phyloP scores from a whole-genome alignment of 2,329 filamentous ascomycete genomes.

The Chaetoscypha palmicola region DNA sequence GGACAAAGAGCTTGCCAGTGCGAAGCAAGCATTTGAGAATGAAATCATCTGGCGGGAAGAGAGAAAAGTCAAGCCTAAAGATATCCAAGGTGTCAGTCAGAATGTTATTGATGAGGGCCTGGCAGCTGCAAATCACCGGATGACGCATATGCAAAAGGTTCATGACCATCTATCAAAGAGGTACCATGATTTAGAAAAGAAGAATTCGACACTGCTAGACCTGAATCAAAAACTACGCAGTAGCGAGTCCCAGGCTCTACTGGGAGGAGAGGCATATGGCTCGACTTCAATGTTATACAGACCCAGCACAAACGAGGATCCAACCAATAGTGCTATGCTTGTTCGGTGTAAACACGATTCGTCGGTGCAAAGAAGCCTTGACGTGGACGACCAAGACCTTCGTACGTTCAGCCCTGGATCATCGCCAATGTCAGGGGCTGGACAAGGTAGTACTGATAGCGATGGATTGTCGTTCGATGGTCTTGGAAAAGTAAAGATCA shows the following conservation, averaged over 20 bases:
- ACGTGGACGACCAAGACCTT: conserved; percentile 5
- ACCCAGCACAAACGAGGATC: neutral
- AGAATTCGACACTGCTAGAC: conserved; percentile 17
- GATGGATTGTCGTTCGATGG: conserved; percentile 19
- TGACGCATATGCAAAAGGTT: conserved; percentile 43
- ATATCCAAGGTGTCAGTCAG: conserved; percentile 8
- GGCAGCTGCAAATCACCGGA: conserved; percentile 28
- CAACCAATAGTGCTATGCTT: neutral
- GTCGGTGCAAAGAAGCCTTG: neutral
- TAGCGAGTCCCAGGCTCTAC: conserved; percentile 4
- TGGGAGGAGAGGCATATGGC: conserved; percentile 6
- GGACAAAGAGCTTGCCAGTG: conserved; percentile 40
- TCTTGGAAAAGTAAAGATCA: conserved; percentile 39
- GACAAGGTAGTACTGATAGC: conserved; percentile 6
- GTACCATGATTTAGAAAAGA: conserved; percentile 38
- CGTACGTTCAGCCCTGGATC: conserved; percentile 5
- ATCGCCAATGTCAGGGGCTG: neutral
- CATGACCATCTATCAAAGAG: conserved; percentile 43
- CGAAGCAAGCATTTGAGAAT: conserved; percentile 38
- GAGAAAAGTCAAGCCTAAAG: conserved; percentile 11
- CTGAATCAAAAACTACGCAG: conserved; percentile 30
- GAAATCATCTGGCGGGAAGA: conserved; percentile 41
- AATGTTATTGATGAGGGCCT: conserved; percentile 19
- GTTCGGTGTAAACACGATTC: neutral
- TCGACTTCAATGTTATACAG: neutral